Evolutionary conservation across 2,329 filamentous ascomycete species (phyloP).

Genomic region (Sclerotinia glacialis): DNA sequence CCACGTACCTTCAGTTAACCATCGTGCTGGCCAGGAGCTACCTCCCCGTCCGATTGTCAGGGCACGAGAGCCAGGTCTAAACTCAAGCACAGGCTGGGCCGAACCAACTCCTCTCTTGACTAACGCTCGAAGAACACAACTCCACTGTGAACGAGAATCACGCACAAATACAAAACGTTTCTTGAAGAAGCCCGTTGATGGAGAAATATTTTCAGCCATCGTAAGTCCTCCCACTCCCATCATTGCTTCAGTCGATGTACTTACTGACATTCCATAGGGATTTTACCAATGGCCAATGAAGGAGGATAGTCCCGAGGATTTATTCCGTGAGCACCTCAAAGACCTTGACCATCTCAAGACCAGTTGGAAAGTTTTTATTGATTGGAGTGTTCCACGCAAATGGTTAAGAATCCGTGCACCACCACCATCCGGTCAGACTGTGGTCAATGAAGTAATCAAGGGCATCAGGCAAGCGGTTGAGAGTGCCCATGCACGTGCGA

Average conservation of each 20-base stretch:
- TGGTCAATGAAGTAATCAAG: conserved; percentile 24
- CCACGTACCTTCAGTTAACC: background rate
- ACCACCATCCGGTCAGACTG: background rate
- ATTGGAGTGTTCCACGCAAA: conserved; percentile 22
- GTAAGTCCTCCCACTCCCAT: background rate
- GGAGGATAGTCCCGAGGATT: conserved; percentile 17
- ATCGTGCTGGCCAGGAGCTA: background rate
- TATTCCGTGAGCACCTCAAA: conserved; percentile 29
- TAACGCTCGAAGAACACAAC: background rate
- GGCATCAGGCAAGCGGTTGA: conserved; percentile 31
- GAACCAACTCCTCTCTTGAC: conserved; percentile 7
- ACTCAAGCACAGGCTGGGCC: conserved; percentile 14
- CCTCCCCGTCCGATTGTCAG: background rate
- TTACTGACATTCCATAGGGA: conserved; percentile 22
- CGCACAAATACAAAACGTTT: background rate
- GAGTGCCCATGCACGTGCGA: conserved; percentile 27
- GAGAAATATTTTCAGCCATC: conserved; percentile 4
- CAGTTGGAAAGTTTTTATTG: conserved; percentile 28
- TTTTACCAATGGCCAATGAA: conserved; percentile 32
- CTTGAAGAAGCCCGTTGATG: background rate
- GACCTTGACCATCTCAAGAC: conserved; percentile 29
- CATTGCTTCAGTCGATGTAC: background rate
- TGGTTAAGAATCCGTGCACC: conserved; percentile 26
- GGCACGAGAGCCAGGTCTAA: background rate
- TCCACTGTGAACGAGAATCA: background rate